Evolutionary conservation across 2,329 filamentous ascomycete species (phyloP).

Genomic region (Ambrosiella beaveri): DNA sequence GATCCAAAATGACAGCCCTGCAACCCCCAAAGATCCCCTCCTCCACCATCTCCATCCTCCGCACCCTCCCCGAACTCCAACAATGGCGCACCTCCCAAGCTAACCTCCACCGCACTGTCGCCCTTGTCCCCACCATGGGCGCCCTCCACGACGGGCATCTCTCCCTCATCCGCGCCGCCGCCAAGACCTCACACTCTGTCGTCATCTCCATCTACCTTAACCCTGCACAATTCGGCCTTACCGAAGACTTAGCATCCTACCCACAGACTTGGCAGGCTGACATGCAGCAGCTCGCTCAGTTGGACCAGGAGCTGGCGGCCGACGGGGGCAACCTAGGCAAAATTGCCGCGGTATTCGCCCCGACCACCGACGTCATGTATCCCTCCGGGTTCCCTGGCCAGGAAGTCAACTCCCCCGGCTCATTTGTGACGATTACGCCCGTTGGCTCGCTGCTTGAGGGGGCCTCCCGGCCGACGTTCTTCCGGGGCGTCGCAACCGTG

Average conservation of each 20-base stretch:
- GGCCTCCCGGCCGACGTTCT: slow-evolving; percentile 76
- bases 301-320: slow-evolving; percentile 58
- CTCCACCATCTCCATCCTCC: neutral
- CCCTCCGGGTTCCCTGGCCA: slow-evolving; percentile 58
- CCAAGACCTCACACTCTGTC: slow-evolving; percentile 67
- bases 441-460: slow-evolving; percentile 71
- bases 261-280: slow-evolving; percentile 80
- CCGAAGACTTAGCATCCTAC: slow-evolving; percentile 78
- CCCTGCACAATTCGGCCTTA: slow-evolving; percentile 82
- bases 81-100: neutral
- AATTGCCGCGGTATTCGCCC: slow-evolving; percentile 72
- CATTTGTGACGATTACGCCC: slow-evolving; percentile 82
- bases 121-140: slow-evolving; percentile 92
- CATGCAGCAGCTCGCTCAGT: slow-evolving; percentile 41
- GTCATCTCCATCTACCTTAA: slow-evolving; percentile 92
- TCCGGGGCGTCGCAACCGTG: slow-evolving; percentile 86
- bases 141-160: slow-evolving; percentile 87
- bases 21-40: neutral
- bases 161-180: slow-evolving; percentile 68
- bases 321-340: slow-evolving; percentile 44
- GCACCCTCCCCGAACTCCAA: neutral
- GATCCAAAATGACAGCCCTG: neutral
- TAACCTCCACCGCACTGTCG: slow-evolving; percentile 35
- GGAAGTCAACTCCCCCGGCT: slow-evolving; percentile 60
- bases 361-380: slow-evolving; percentile 71